A percentile compares a stretch with the other conserved stretches of the same genome.
Evolutionary conservation across 2,329 filamentous ascomycete species (phyloP).

Genomic region (Aspergillus viridinutans): DNA sequence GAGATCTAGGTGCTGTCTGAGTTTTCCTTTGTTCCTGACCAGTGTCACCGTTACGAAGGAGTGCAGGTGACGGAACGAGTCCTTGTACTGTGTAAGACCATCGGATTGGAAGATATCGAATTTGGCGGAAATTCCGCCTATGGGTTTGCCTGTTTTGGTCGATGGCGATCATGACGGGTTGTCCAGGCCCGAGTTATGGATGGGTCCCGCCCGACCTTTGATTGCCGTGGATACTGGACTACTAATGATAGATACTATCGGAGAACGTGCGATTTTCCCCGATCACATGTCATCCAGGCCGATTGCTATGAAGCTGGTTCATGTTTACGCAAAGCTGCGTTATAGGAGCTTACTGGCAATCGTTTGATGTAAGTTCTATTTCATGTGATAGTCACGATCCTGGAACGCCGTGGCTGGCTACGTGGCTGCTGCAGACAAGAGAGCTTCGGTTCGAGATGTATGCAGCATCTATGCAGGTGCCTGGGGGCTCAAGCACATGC

Average conservation of each 20-base stretch:
- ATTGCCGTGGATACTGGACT: neutral
- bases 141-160: neutral
- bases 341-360: neutral
- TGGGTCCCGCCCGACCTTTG: neutral
- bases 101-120: neutral
- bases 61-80: neutral
- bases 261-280: conserved; percentile 7
- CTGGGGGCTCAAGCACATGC: neutral
- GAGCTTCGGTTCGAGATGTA: neutral
- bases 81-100: neutral
- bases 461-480: neutral
- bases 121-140: neutral
- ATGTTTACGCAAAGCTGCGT: neutral
- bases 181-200: neutral
- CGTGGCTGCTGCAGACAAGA: neutral
- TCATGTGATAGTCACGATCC: neutral
- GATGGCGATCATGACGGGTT: neutral
- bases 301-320: neutral
- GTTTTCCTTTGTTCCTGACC: neutral
- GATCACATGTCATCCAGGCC: conserved; percentile 4
- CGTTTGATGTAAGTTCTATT: neutral
- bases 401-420: neutral
- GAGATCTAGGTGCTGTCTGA: conserved; percentile 7
- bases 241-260: neutral
- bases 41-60: conserved; percentile 8